Evolutionary conservation across 2,329 filamentous ascomycete species (phyloP).

Genomic region (Pseudogymnoascus pannorum): DNA sequence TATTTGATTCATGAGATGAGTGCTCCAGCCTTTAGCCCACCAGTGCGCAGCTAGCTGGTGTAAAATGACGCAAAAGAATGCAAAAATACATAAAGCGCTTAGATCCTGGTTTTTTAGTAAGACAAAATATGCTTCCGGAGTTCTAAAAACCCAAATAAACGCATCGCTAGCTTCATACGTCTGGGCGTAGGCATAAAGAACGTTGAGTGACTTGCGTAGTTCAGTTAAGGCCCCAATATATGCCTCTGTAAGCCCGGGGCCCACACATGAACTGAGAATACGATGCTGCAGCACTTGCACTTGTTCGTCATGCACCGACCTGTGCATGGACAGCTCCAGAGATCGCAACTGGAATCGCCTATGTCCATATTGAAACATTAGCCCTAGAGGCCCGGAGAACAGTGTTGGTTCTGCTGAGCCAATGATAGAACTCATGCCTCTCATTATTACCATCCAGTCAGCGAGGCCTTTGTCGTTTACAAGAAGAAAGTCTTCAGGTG

Average conservation of each 20-base stretch:
- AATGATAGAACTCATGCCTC: background rate
- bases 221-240: too few relatives aligned
- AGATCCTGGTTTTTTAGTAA: constrained; percentile 16
- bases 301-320: too few relatives aligned
- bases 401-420: background rate
- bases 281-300: too few relatives aligned
- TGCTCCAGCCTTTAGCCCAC: constrained; percentile 24
- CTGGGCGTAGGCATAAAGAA: background rate
- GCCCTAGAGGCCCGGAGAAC: too few relatives aligned
- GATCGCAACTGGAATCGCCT: too few relatives aligned
- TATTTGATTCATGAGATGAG: constrained; percentile 18
- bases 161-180: background rate
- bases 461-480: background rate
- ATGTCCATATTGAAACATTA: too few relatives aligned
- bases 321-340: too few relatives aligned
- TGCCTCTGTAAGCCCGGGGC: too few relatives aligned
- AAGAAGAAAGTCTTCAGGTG: background rate
- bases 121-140: constrained; percentile 19
- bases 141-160: constrained; percentile 17
- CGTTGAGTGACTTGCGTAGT: too few relatives aligned
- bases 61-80: constrained; percentile 20
- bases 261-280: too few relatives aligned
- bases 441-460: background rate
- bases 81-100: constrained; percentile 21
- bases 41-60: constrained; percentile 22